A percentile compares a stretch with the other conserved stretches of the same genome.
Conservation (phyloP, 805 yeast species). For the Ogataea parapolymorpha region DNA sequence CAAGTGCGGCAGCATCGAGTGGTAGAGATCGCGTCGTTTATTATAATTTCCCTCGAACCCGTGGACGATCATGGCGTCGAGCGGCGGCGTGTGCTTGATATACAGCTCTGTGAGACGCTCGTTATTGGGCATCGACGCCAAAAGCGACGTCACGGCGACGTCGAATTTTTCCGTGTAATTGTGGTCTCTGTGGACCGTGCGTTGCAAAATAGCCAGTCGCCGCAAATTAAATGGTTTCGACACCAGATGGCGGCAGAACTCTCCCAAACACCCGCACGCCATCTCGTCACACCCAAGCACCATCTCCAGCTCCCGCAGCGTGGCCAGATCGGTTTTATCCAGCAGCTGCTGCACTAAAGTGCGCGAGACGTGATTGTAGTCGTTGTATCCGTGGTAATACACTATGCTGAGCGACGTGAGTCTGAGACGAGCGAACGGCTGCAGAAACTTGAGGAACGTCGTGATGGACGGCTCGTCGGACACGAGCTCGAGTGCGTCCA, state of each 20-base stretch:
- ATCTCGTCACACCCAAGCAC: constrained; percentile 51
- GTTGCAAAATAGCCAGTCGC: constrained; percentile 36
- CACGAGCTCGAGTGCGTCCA: constrained; percentile 12
- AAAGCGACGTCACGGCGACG: constrained; percentile 41
- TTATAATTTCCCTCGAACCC: constrained; percentile 73
- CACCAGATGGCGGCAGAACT: constrained; percentile 34
- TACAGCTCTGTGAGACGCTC: constrained; percentile 39
- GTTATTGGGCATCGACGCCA: constrained; percentile 35
- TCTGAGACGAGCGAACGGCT: background rate
- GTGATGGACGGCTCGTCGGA: constrained; percentile 27
- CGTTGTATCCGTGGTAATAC: constrained; percentile 45
- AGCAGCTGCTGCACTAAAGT: constrained; percentile 32
- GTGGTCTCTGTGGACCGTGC: constrained; percentile 36
- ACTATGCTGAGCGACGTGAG: constrained; percentile 35
- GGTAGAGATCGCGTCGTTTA: constrained; percentile 53
- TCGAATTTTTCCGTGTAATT: constrained; percentile 56
- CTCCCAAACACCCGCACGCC: constrained; percentile 44
- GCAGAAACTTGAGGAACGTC: constrained; percentile 33
- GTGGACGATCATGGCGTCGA: constrained; percentile 53
- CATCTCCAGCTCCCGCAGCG: constrained; percentile 44
- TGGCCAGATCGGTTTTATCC: constrained; percentile 27
- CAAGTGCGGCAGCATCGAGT: constrained; percentile 45
- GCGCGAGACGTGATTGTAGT: constrained; percentile 35
- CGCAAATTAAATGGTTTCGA: constrained; percentile 31
- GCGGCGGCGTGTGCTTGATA: constrained; percentile 58